Evolutionary conservation across 192 early-diverging fungal species (phyloP), one percentile per base, ranked within the genome.

Genomic region (Linnemannia schmuckeri): DNA sequence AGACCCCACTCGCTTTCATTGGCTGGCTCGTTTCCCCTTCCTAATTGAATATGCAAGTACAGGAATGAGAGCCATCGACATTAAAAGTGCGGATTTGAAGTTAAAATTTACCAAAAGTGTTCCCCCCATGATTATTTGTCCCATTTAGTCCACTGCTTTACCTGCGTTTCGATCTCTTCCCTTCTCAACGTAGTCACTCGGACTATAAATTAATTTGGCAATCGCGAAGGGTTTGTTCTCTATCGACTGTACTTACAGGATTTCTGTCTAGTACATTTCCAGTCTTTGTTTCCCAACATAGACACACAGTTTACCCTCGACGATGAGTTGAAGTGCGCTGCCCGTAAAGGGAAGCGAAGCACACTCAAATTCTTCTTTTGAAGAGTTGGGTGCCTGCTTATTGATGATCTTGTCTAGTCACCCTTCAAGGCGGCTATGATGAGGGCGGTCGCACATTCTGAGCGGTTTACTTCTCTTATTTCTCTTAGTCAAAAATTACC

Each of bases 291-390:
- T 87, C 78, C 84, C 79, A 87, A 87, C 84, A 81, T 76, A 87
- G 84, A 87, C 84, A 87, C 84, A 87, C 84, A 81, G 84, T 87
- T 87, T 87, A 87, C 84, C 81, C 84, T 87, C 84, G 84, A 87
- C 79, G 84, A 87, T 87, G 84, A 87, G 84, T 75, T 87, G 79
- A 30, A 87, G 84, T 80, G 79, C 84, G 84, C 79, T 87, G 84
- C 84, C 84, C 84, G 79, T 87, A 87, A 80, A 87, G 84, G 84
- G 84, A 87, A 87, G 84, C 84, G 84, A 81, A 75, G 83, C 83
- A 79, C 78, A 52, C 46, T 69, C 30, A 66, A 30, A 55, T 17
- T 27, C 55, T 76, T 61, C 82, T 63, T 71, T 78, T 55, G 44
- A 40, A 55, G 73, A 40, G 30, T n/a, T 72, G 66, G 74, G 66